phyloP scores from a whole-genome alignment of 495 filamentous ascomycete species.

The Penicillium chermesinum region DNA sequence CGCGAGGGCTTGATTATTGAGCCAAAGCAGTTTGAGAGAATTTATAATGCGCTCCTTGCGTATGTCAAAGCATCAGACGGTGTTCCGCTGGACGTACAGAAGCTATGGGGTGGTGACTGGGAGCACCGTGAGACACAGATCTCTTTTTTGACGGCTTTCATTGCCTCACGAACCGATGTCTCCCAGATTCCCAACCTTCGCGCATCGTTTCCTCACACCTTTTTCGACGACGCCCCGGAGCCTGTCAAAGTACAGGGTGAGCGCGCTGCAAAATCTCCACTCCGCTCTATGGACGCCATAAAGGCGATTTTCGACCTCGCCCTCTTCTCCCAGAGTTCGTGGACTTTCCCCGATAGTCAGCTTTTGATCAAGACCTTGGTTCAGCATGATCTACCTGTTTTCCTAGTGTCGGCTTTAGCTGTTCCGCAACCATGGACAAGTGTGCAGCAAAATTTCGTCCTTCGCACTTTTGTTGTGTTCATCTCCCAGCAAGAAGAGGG shows the following conservation, averaged over 20 bases:
- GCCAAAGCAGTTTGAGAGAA: conserved; percentile 67
- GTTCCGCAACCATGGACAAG: conserved; percentile 60
- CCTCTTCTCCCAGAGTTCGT: conserved; percentile 59
- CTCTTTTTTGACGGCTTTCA: conserved; percentile 80
- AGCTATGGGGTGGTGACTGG: conserved; percentile 90
- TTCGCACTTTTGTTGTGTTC: conserved; percentile 56
- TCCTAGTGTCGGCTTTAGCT: conserved; percentile 71
- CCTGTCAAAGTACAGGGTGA: conserved; percentile 65
- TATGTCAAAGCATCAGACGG: conserved; percentile 55
- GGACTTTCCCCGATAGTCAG: conserved; percentile 60
- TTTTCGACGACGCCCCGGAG: conserved; percentile 68
- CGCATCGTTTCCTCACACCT: conserved; percentile 67
- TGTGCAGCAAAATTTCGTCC: conserved; percentile 57
- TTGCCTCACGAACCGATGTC: conserved; percentile 72
- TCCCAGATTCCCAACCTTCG: conserved; percentile 76
- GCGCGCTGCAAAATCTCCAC: conserved; percentile 73
- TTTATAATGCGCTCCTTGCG: conserved; percentile 69
- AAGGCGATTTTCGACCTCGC: conserved; percentile 75
- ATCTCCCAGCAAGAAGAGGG: conserved; percentile 59
- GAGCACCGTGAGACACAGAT: conserved; percentile 78
- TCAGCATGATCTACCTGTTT: conserved; percentile 55
- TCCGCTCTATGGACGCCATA: conserved; percentile 83
- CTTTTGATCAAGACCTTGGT: conserved; percentile 49
- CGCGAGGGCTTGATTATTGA: conserved; percentile 70
- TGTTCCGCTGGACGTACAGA: conserved; percentile 65